These are phyloP conservation scores for Vigna mungo DNA, from an alignment of 306 rosid species.

Conservation along the genomic window DNA sequence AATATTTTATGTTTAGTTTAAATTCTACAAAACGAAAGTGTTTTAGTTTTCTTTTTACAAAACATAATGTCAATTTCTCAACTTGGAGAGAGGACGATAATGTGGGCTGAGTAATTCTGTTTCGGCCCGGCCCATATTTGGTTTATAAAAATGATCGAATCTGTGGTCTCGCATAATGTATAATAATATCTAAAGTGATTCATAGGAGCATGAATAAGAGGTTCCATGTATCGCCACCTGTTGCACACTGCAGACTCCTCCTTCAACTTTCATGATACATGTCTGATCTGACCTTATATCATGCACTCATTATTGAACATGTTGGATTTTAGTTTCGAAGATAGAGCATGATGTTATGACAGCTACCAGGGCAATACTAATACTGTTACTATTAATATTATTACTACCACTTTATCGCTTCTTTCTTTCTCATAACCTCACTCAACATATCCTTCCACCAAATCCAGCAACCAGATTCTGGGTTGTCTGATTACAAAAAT, in stretches of 20 bases:
- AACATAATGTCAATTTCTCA: too few species aligned
- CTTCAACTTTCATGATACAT: not conserved
- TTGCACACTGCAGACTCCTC: not conserved
- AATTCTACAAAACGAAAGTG: too few species aligned
- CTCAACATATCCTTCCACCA: constrained; percentile 5
- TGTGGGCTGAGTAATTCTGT: too few species aligned
- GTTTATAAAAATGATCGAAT: too few species aligned
- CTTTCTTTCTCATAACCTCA: not conserved
- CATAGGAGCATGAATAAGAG: not conserved
- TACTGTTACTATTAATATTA: too few species aligned
- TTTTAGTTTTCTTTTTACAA: too few species aligned
- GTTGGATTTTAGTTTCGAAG: not conserved
- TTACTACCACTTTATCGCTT: not conserved
- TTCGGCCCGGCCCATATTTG: too few species aligned
- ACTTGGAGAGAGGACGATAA: too few species aligned
- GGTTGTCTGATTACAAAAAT: not conserved
- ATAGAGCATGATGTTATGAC: not conserved
- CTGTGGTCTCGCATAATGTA: too few species aligned
- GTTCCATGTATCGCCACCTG: not conserved
- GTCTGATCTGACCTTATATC: too few species aligned
- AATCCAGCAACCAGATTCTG: constrained; percentile 31
- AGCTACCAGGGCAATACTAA: not conserved
- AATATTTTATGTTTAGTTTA: too few species aligned
- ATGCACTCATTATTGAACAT: not conserved
- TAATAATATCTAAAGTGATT: too few species aligned